Base-by-base conservation (phyloP, 768 basidiomycete species). In the Coprinopsis sp. region DNA sequence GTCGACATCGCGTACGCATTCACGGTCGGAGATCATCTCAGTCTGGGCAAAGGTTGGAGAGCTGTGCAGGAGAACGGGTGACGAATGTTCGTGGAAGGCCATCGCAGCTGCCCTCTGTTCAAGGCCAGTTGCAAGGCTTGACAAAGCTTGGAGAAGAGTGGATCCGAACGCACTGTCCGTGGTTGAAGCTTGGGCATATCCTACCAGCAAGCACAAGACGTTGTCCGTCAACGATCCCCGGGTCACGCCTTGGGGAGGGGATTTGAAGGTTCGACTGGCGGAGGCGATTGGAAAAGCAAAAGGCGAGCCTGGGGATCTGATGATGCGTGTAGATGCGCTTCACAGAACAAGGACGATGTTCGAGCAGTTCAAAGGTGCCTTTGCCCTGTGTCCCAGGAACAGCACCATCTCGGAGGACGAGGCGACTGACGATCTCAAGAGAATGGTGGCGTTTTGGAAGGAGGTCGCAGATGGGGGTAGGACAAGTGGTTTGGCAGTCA, bases 61-160 rank as follows among this genome's bases (percentile, higher is more conserved):
- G 56, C 61, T 83, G 22, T 85, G 85, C 50, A 73, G 89, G 8
- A 57, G 68, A n/a, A 69, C 71, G 2, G 90, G 90, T 0, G 89
- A 92, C 53, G 85, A 87, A 57, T 85, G 82, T 49, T 79, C 87
- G 12, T 92, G 85, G 86, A 74, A 69, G 33, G 88, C 88, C 1
- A 83, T 91, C 42, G 64, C 63, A n/a, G 70, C 74, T 11, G 90
- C 84, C 6, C 60, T 91, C 13, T 87, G 84, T 51, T 82, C 84
- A 13, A 69, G 81, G 23, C 84, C 90, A 13, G 72, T 92, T 18
- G 85, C 87, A 7, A 68, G 90, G 29, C 62, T 91, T 39, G 84
- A 82, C 40, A 89, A 88, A 60, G 85, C 73, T 4, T 92, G 90
- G 90, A 81, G 78, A 55, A 71, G 88, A 16, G 84, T 87, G 0